Evolutionary conservation across 176 grass and related monocot genomes (phyloP), one percentile per base, ranked within the genome.

Genomic region (Triticum dicoccoides): DNA sequence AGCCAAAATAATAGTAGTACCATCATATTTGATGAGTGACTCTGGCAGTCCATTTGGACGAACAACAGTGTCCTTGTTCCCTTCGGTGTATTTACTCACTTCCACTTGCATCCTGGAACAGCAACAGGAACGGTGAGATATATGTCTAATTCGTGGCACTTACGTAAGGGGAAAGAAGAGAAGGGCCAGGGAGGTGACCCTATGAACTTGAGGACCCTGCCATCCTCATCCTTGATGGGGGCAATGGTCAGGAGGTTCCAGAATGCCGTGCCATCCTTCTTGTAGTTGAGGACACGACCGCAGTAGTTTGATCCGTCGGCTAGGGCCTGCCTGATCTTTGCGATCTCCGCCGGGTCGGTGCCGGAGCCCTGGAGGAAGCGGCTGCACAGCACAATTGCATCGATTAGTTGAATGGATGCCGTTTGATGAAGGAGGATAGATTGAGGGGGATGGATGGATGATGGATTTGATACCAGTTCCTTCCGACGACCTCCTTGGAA

Each of bases 21-120:
- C 96, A 89, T 98, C 96, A 66, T 98, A 98, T 82, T 86, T 89
- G 83, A 95, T 98, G 7, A 98, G 89, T 27, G 96, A 98, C 87
- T 95, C 96, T 25, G 96, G 86, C 25, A 98, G 91, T 58, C 93
- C 96, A 89, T 95, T 95, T 69, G 96, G 96, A n/a, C 93, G 91
- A 65, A 95, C 68, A 80, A 91, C 91, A 0, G 78, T 86, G 27
- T 95, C 93, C 73, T 98, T 95, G 69, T 61, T 91, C 39, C 96
- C 96, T 94, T 95, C 93, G 0, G 96, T 98, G 79, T 98, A 92
- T 79, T 94, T 98, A 65, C 96, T 98, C n/a, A 98, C 96, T 84
- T 98, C 96, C 47, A 98, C 91, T 95, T 95, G 96, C 96, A 98
- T 98, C 79, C 96, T 98, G 89, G 30, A 80, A 59, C 41, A 88